Base-by-base conservation (phyloP, 257 asterid species). In the Capsicum rhomboideum region DNA sequence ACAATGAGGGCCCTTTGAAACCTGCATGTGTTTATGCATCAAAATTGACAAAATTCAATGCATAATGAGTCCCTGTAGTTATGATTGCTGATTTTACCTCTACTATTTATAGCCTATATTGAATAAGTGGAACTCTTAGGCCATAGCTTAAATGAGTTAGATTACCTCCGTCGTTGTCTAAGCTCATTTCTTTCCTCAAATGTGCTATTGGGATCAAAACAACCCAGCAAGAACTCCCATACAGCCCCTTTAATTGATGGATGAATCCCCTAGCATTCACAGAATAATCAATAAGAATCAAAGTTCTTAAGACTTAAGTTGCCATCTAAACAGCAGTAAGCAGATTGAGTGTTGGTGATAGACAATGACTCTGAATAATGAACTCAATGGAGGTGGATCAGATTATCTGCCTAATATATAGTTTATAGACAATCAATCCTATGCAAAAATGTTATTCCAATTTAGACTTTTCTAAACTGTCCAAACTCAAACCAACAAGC, bases 211-310 rank as follows among this genome's bases (percentile, higher is more conserved):
- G 98, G 98, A 88, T 96, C 98, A 93, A 78, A 94, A 89, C 98
- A 93, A 78, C 99, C 98, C 91, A 96, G 88, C 90, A 96, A 89
- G 86, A 96, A 96, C 87, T 96, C 98, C 99, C 99, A 96, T 56
- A 92, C 99, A 26, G 85, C 96, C 84, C 98, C 98, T 89, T 96
- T 96, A 80, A 96, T 89, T 52, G 95, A 90, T 79, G 98, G 99
- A 91, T 94, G 99, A 83, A 96, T 88, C 59, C 98, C 99, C 99
- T 96, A 87, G 81, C 63, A 81, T 44, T 78, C 82, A 50, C 82
- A 77, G 63, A 77, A 77, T 28, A 77, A 77, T 77, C 16, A 77
- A 77, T 77, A 50, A 77, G 82, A 28, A 28, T 77, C 82, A 77
- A 28, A 28, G 23, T 16, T 28, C 63, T 77, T 8, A 50, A 77